Base-by-base conservation (phyloP, 768 basidiomycete species). In the Rhizopogon rudus region DNA sequence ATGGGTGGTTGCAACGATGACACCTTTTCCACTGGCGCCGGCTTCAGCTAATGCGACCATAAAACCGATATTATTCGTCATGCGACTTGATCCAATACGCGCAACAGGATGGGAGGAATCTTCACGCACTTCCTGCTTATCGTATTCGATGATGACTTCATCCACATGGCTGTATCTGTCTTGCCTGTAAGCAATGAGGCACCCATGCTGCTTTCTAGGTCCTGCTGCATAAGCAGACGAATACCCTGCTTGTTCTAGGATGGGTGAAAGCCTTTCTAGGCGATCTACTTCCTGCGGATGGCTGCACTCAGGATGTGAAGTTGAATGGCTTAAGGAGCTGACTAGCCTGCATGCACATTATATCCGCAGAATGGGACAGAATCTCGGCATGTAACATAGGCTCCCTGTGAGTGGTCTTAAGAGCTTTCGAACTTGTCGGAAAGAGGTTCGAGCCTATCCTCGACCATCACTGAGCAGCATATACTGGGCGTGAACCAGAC, bases 1-100 rank as follows among this genome's bases (percentile, higher is more conserved):
- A 73, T 98, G 95, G 0, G 94, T 94, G 1, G 95, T 97, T 3
- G 84, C 91, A 13, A 95, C 73, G 40, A 96, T 72, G 35, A 92
- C 68, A 4, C 93, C 91, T 40, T 75, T 71, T 56, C 41, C 52
- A 28, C 71, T 62, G 14, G 74, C 61, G 8, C 68, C 71, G 6
- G 72, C 66, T 44, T 72, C 73, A 60, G 76, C 73, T 51, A 98
- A 72, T 1, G 87, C 87, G 17, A 91, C 79, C 29, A 98, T 68
- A 48, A 82, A 79, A 3, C 81, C 93, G 49, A 97, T 86, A 65
- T 97, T 98, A 68, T 75, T 88, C 2, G 92, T 94, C 33, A 68
- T 72, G 65, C 87, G 87, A 60, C 82, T 86, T 29, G 74, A 72
- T 2, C 85, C 91, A 40, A 74, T 72, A 28, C 79, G 74, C 29